Evolutionary conservation across 805 yeast genomes (phyloP).

Genomic region (Sporopachydermia lactativora): DNA sequence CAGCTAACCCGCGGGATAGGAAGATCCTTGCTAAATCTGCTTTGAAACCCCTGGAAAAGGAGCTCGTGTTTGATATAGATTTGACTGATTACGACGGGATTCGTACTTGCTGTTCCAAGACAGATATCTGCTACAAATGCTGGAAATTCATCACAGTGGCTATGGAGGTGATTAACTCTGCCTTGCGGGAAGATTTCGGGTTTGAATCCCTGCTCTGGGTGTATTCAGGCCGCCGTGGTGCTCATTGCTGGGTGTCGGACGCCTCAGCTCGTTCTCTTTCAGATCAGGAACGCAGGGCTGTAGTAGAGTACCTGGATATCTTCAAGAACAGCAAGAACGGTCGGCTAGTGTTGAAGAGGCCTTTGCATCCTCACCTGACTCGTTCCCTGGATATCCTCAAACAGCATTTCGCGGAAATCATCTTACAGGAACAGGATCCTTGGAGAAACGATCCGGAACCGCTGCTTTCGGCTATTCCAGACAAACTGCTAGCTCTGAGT

Average conservation of each 20-base stretch:
- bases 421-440: constrained; percentile 77
- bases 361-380: constrained; percentile 74
- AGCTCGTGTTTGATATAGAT: constrained; percentile 92
- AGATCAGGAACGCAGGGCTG: constrained; percentile 61
- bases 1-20: constrained; percentile 76
- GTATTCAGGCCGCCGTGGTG: constrained; percentile 97
- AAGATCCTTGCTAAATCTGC: constrained; percentile 62
- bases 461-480: constrained; percentile 51
- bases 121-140: constrained; percentile 75
- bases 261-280: constrained; percentile 58
- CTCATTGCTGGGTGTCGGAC: constrained; percentile 97
- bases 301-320: constrained; percentile 76
- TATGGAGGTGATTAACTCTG: constrained; percentile 52
- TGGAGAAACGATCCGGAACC: constrained; percentile 51
- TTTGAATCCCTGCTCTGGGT: constrained; percentile 84
- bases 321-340: constrained; percentile 23
- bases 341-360: constrained; percentile 49
- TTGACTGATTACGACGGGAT: constrained; percentile 91
- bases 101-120: constrained; percentile 85
- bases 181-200: constrained; percentile 80
- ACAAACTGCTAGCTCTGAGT: constrained; percentile 29
- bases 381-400: constrained; percentile 60
- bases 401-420: constrained; percentile 44
- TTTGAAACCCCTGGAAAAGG: constrained; percentile 73
- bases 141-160: constrained; percentile 90